Evolutionary conservation across 345 rosid species (phyloP), one percentile per base, ranked within the genome.

Genomic region (Populus simonii): DNA sequence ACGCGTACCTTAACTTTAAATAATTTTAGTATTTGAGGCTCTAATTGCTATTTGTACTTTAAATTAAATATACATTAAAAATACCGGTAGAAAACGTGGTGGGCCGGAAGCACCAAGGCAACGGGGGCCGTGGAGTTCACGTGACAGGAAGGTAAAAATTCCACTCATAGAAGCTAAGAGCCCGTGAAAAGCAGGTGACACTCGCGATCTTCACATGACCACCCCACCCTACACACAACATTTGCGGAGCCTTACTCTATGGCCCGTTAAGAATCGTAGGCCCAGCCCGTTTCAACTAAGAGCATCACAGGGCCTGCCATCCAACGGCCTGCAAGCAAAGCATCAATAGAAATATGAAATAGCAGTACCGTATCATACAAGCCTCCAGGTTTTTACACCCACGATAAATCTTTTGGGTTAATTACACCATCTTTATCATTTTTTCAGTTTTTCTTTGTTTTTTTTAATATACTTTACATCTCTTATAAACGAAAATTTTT

Each of bases 151-250:
- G 36, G 36, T 33, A 33, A 33, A 33, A 6, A 33, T 33, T 33
- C 36, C 36, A 33, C 36, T 33, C 36, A 33, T 33, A 5, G 6
- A 33, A 33, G 6, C 36, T 33, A 33, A 63, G 3, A 27, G 65
- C 65, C 45, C 23, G 71, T 66, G 79, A 68, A 53, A 76, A 23
- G 79, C 38, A 67, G 67, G 65, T 13, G 63, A 68, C 67, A 51
- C n/a, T 15, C 79, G 65, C 20, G 79, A 51, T n/a, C 38, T 68
- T 76, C 73, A 76, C 73, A 13, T 68, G 79, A 13, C 29, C 65
- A 5, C 36, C 5, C 36, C 36, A 33, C 25, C 38, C 16, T 47
- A 66, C 66, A 5, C 7, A 36, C 5, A 27, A 13, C 68, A 25
- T 11, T 18, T 1, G 7, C 23, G 23, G 23, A 23, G 68, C n/a